Evolutionary conservation across 164 flowering plant genomes (phyloP).

Genomic region (Nymphaea thermarum): DNA sequence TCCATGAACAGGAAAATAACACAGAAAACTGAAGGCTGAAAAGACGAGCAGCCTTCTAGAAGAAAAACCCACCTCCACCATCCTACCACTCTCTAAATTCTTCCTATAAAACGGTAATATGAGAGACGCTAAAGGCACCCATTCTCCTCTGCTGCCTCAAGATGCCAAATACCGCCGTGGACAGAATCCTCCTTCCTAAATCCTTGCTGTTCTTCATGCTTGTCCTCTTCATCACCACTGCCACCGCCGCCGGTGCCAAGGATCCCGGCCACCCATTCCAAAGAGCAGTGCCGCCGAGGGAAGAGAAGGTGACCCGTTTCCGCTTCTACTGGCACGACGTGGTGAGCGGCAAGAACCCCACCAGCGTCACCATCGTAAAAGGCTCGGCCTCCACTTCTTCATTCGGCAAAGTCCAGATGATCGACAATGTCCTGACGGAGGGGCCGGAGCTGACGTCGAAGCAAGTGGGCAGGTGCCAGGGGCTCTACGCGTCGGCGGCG

Average conservation of each 20-base stretch:
- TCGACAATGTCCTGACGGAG: conserved; percentile 31
- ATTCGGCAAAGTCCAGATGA: conserved; percentile 28
- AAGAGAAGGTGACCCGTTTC: conserved; percentile 27
- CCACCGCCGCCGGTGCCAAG: background rate
- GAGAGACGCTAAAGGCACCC: background rate
- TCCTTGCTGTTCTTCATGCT: background rate
- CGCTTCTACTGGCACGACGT: conserved; percentile 55
- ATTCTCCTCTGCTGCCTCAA: background rate
- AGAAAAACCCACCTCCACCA: background rate
- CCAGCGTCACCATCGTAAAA: conserved; percentile 17
- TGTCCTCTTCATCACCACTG: background rate
- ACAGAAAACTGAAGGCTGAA: too few species aligned
- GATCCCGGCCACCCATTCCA: background rate
- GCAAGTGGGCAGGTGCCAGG: conserved; percentile 41
- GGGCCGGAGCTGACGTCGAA: conserved; percentile 25
- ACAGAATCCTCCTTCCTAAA: background rate
- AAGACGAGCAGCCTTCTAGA: background rate
- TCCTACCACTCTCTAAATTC: background rate
- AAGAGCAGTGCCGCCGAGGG: background rate
- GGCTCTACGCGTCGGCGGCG: conserved; percentile 23
- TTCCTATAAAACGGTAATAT: background rate
- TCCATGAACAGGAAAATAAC: too few species aligned
- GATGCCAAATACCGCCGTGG: background rate
- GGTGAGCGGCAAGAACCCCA: conserved; percentile 31
- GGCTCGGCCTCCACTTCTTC: conserved; percentile 5